Evolutionary conservation across 225 moss, liverwort and hornwort genomes (phyloP).

Genomic region (Pseudoscleropodium purum): DNA sequence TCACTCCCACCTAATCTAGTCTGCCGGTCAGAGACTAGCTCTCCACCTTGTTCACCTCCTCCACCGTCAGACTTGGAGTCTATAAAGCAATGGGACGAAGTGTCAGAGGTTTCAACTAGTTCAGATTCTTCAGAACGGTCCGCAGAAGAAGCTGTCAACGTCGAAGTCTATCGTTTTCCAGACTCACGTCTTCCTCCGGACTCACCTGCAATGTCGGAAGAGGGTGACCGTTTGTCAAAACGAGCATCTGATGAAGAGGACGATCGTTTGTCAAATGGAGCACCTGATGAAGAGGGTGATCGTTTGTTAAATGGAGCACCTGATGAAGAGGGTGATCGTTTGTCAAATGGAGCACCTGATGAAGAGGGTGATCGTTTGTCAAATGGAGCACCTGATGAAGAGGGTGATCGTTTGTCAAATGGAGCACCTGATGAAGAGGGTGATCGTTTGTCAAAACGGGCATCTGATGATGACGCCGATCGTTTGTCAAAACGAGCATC

Average conservation of each 20-base stretch:
- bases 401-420: background rate
- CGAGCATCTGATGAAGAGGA: background rate
- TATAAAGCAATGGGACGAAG: slow-evolving; percentile 22
- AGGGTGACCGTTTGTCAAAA: background rate
- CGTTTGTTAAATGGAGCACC: background rate
- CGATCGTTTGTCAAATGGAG: background rate
- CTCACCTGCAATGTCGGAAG: slow-evolving; percentile 22
- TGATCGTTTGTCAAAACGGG: background rate
- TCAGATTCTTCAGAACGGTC: slow-evolving; percentile 3
- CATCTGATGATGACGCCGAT: background rate
- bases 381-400: background rate
- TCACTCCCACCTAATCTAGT: slow-evolving; percentile 43
- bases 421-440: background rate
- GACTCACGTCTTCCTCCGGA: slow-evolving; percentile 26
- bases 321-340: background rate
- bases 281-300: background rate
- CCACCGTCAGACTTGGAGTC: slow-evolving; percentile 29
- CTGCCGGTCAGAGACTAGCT: slow-evolving; percentile 31
- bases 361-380: background rate
- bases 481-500: background rate
- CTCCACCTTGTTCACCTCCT: slow-evolving; percentile 42
- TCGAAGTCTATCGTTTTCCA: slow-evolving; percentile 16
- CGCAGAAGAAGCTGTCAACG: background rate
- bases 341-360: background rate
- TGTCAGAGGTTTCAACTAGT: slow-evolving; percentile 20